Evolutionary conservation across 257 asterid species (phyloP).

Genomic region (Fraxinus cuspidata): DNA sequence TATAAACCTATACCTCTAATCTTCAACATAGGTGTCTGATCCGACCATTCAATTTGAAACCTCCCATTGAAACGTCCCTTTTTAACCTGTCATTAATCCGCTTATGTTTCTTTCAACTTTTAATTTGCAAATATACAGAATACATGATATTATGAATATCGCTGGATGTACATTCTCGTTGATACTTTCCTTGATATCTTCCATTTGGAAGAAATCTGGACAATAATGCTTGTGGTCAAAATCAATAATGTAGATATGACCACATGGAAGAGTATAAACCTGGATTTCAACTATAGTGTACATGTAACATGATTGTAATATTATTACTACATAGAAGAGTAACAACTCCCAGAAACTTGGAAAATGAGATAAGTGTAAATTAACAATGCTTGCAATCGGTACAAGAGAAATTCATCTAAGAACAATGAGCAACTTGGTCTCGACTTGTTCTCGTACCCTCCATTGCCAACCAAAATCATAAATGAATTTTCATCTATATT

Average conservation of each 20-base stretch:
- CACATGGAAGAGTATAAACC: no score
- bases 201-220: no score
- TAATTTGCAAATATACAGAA: no score
- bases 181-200: no score
- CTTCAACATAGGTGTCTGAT: neutral
- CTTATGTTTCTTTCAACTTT: neutral
- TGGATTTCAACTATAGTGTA: no score
- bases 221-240: no score
- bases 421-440: slow-evolving; percentile 76
- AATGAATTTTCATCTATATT: neutral
- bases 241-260: no score
- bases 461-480: slow-evolving; percentile 49
- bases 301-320: no score
- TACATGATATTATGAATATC: neutral
- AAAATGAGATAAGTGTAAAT: neutral
- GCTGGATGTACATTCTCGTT: no score
- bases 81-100: neutral
- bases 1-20: neutral
- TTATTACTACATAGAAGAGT: neutral
- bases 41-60: no score
- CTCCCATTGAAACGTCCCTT: neutral
- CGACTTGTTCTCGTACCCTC: slow-evolving; percentile 90
- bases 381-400: neutral
- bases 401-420: slow-evolving; percentile 56
- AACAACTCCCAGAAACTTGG: neutral